Percentiles rank a stretch among this genome's conserved stretches.
Conservation (phyloP, 2,329 filamentous ascomycete genomes). For the Paecilomyces dactylethromorphus region DNA sequence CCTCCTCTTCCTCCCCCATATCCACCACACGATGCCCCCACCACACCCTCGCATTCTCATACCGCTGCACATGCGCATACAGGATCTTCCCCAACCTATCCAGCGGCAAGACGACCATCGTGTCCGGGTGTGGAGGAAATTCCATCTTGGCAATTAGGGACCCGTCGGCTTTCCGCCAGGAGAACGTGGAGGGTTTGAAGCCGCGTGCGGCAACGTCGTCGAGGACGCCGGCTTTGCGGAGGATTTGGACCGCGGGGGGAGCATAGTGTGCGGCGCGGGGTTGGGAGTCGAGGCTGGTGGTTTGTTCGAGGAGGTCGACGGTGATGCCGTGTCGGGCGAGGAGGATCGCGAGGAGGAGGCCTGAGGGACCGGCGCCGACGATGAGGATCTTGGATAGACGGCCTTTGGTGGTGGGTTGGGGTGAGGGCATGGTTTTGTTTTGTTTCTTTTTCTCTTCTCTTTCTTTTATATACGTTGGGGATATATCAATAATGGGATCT, state of each 20-base stretch:
- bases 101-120: slow-evolving; percentile 40
- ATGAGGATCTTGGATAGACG: slow-evolving; percentile 13
- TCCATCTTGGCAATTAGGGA: slow-evolving; percentile 26
- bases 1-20: slow-evolving; percentile 41
- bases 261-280: slow-evolving; percentile 59
- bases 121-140: slow-evolving; percentile 22
- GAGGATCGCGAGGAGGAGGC: slow-evolving; percentile 22
- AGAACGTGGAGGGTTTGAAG: slow-evolving; percentile 36
- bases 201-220: slow-evolving; percentile 42
- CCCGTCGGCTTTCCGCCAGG: slow-evolving; percentile 39
- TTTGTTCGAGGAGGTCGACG: slow-evolving; percentile 45
- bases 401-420: neutral
- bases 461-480: neutral
- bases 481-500: too few relatives aligned
- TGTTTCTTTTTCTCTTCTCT: neutral
- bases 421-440: neutral
- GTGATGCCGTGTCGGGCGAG: slow-evolving; percentile 25
- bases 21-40: slow-evolving; percentile 45
- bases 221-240: slow-evolving; percentile 54
- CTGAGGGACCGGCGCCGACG: slow-evolving; percentile 28
- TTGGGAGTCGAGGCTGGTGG: slow-evolving; percentile 49
- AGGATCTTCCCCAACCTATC: slow-evolving; percentile 39
- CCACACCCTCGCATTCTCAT: slow-evolving; percentile 28
- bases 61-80: slow-evolving; percentile 27
- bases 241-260: slow-evolving; percentile 51